Percentiles rank a stretch among this genome's conserved stretches.
These are phyloP conservation scores for Vitis hybrid DNA, from an alignment of 177 flowering plant species.

Conservation along the genomic window DNA sequence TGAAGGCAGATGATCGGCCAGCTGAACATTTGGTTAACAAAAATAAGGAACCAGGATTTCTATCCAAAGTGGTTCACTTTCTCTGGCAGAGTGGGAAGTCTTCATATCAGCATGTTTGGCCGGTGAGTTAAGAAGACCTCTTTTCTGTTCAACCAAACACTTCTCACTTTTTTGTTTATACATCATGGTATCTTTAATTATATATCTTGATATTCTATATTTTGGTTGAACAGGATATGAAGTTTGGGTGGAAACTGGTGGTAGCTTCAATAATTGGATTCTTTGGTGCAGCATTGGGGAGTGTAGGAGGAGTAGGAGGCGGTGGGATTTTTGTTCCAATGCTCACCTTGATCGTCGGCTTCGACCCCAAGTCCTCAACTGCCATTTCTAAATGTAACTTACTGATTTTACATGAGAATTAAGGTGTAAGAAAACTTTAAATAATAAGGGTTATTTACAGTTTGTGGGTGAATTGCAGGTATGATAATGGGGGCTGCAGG, in stretches of 20 bases:
- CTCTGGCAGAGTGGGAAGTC: constrained; percentile 39
- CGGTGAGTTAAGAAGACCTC: constrained; percentile 31
- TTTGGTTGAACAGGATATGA: constrained; percentile 44
- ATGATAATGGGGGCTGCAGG: constrained; percentile 85
- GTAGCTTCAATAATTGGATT: constrained; percentile 55
- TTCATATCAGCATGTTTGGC: constrained; percentile 59
- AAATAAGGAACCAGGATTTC: constrained; percentile 16
- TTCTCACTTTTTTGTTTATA: no score
- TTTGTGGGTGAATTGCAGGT: constrained; percentile 29
- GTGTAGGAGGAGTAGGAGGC: constrained; percentile 77
- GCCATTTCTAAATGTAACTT: constrained; percentile 62
- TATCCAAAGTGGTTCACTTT: constrained; percentile 26
- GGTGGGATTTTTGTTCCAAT: constrained; percentile 75
- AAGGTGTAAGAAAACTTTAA: no score
- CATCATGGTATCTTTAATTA: background rate
- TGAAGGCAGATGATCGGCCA: constrained; percentile 20
- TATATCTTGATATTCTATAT: background rate
- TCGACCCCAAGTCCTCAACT: constrained; percentile 62
- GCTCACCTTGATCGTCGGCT: constrained; percentile 64
- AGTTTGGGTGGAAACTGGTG: constrained; percentile 55
- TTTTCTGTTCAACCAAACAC: no score
- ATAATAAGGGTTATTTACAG: no score
- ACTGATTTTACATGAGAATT: no score
- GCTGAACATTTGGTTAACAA: constrained; percentile 3
- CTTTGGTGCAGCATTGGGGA: constrained; percentile 65